Evolutionary conservation across 2,329 filamentous ascomycete genomes (phyloP), one percentile per base, ranked within the genome.

Genomic region (Ophiostoma perfectum): DNA sequence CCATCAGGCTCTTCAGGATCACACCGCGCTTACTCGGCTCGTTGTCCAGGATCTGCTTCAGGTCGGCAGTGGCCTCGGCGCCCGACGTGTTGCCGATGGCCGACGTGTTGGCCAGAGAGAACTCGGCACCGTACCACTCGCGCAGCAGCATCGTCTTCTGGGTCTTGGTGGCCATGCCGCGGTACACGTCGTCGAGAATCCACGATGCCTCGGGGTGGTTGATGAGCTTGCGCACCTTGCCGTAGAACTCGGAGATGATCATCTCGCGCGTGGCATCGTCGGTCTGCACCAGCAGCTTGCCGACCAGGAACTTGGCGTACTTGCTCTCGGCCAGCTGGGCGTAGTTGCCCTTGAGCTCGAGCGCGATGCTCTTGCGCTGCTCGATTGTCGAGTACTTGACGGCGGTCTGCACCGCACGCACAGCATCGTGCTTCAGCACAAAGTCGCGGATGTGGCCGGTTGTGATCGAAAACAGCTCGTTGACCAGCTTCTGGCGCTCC

Each of bases 181-280:
- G 88, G 81, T 98, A 99, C 73, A 97, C 90, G 78, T 99, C 95
- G 78, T 99, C 96, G 58, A 99, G 82, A 73, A 99, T 98, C 93
- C 95, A 99, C 55, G 92, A 93, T 44, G 92, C 95, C 79, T 99
- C 96, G 1, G 94, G 87, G 79, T 99, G 95, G 78, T 97, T 95
- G 78, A 98, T 97, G 75, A 98, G 82, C 75, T 93, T 91, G 76
- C 92, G 90, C 71, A 98, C 91, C 77, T 94, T 89, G 69, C 95
- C 93, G 78, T 95, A 97, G 80, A 99, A 98, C 78, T 99, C 93
- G 60, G 92, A 90, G 12, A 99, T 88, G 74, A 99, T 91, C 72
- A 96, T 80, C 76, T 97, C 91, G 74, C 93, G 87, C 72, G 96
- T 92, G 78, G 94, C 91, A 55, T 87, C 82, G 76, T 97, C 92